Base-by-base conservation (phyloP, 2,329 filamentous ascomycete species). In the Fusarium sp. region DNA sequence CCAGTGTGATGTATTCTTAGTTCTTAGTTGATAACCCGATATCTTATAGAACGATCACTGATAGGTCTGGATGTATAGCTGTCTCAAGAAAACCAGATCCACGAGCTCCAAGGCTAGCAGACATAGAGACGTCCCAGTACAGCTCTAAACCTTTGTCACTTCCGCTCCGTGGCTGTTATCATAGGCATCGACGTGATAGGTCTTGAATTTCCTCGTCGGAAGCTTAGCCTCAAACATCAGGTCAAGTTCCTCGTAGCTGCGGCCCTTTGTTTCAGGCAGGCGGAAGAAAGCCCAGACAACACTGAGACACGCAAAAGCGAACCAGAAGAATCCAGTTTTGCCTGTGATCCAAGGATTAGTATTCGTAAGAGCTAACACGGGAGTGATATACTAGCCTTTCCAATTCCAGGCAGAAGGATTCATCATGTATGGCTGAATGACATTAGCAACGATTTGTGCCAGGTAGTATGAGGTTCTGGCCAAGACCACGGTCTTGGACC, bases 261-360 rank as follows among this genome's bases (percentile, higher is more conserved):
- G 48, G 5, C 48, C 48, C 6, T 28, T 51, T 9, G 48, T 51
- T 20, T 51, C 48, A 24, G 48, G 48, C 4, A 51, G 17, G 4
- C 48, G 48, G 48, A 51, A 51, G 22, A 51, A 51, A 6, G 48
- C 48, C 48, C 48, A 51, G 8, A 51, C 3, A 51, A 51, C 48
- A 2, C 48, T 35, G 3, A 51, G 48, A 10, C 22, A 51, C 48
- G 48, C 48, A 35, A 51, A 51, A 9, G 48, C 48, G n/a, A 51
- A 51, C 48, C 48, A 51, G 5, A 51, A 51, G 48, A 51, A 51
- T 5, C 48, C 48, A 35, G 48, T 51, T 5, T 51, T 51, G 4
- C 48, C 48, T 51, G 12, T 14, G n/a, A 35, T 14, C 0, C 0
- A 14, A 24, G 3, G 3, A 12, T 51, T 51, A 51, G 31, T 35